These are phyloP conservation scores for Claviceps paspali DNA, from an alignment of 2,329 filamentous ascomycete species.

Conservation along the genomic window DNA sequence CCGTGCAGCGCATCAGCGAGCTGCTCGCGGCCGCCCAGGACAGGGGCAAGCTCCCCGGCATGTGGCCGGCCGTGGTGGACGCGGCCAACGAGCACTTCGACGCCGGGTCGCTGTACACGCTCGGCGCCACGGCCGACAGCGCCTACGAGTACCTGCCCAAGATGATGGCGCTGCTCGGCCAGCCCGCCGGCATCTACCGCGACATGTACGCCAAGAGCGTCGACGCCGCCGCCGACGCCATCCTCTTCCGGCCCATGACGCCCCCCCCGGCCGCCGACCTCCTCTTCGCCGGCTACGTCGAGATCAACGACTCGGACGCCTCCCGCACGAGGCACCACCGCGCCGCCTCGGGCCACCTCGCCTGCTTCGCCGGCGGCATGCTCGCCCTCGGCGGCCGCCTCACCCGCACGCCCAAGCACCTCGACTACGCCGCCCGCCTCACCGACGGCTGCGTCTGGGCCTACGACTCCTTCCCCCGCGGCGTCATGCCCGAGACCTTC, in stretches of 20 bases:
- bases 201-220: slow-evolving; percentile 48
- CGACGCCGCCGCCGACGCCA: slow-evolving; percentile 40
- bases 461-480: slow-evolving; percentile 42
- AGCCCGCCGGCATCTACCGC: slow-evolving; percentile 41
- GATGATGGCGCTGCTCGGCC: slow-evolving; percentile 49
- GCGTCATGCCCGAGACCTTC: slow-evolving; percentile 42
- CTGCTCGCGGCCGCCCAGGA: slow-evolving; percentile 51
- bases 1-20: slow-evolving; percentile 53
- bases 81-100: slow-evolving; percentile 50
- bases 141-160: slow-evolving; percentile 47
- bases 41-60: slow-evolving; percentile 51
- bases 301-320: slow-evolving; percentile 21
- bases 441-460: slow-evolving; percentile 57
- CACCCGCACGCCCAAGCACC: slow-evolving; percentile 40
- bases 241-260: slow-evolving; percentile 59
- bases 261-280: slow-evolving; percentile 44
- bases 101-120: slow-evolving; percentile 25
- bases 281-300: slow-evolving; percentile 37
- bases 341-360: slow-evolving; percentile 5
- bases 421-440: slow-evolving; percentile 53
- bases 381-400: slow-evolving; percentile 50
- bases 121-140: slow-evolving; percentile 38
- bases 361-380: slow-evolving; percentile 53
- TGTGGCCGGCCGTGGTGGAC: slow-evolving; percentile 58
- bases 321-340: not conserved